A percentile compares a stretch with the other conserved stretches of the same genome.
These are phyloP conservation scores for Scheffersomyces stipitis DNA, from an alignment of 805 yeast species.

Conservation along the genomic window DNA sequence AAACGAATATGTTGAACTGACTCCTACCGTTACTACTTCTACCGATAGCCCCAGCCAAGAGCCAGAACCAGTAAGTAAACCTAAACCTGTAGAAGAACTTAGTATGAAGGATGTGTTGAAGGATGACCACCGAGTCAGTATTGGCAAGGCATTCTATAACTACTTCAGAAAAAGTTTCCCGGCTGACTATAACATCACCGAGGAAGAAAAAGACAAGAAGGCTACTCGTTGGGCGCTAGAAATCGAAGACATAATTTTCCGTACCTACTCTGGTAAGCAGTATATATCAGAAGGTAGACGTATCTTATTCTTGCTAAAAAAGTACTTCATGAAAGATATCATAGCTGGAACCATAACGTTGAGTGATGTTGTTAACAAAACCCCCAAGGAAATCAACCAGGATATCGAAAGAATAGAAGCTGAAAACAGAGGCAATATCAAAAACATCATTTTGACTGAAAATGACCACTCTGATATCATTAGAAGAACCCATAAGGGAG, in stretches of 20 bases:
- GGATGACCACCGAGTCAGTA: conserved; percentile 46
- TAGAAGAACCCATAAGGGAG: conserved; percentile 85
- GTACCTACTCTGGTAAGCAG: conserved; percentile 27
- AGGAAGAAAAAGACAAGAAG: conserved; percentile 26
- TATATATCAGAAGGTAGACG: conserved; percentile 73
- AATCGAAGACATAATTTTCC: conserved; percentile 52
- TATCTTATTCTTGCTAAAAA: conserved; percentile 63
- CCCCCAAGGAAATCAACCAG: conserved; percentile 79
- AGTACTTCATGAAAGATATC: conserved; percentile 58
- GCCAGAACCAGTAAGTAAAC: conserved; percentile 8
- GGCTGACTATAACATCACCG: conserved; percentile 20
- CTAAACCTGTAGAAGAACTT: conserved; percentile 13
- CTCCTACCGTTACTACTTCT: background rate
- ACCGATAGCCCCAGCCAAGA: background rate
- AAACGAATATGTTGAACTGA: background rate
- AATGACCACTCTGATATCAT: conserved; percentile 56
- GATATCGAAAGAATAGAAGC: conserved; percentile 71
- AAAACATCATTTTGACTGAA: conserved; percentile 65
- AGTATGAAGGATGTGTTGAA: conserved; percentile 12
- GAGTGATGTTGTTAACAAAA: conserved; percentile 58
- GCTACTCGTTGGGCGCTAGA: conserved; percentile 48
- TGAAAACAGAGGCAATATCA: conserved; percentile 65
- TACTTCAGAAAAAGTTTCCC: conserved; percentile 45
- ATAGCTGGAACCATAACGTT: conserved; percentile 54
- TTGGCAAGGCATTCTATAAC: conserved; percentile 50